Evolutionary conservation across 352 stramenopile species (phyloP), one percentile per base, ranked within the genome.

Genomic region (Phytophthora tentaculata): DNA sequence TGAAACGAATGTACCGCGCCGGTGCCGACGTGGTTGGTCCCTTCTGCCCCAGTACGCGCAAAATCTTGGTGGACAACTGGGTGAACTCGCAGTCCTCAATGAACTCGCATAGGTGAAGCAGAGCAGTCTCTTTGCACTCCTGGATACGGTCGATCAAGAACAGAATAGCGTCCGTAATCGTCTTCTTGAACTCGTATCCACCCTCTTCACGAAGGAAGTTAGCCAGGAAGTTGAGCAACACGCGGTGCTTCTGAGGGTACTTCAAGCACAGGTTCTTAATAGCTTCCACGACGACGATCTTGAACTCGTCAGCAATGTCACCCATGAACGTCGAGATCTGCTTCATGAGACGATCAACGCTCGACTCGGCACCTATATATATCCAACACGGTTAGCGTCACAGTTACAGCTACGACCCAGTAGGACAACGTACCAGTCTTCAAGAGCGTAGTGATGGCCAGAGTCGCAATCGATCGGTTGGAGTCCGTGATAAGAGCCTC

Each of bases 281-380:
- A 26, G 95, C 95, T 29, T 97, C 88, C 24, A 99, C 97, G 22
- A 99, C 94, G 1, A 99, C 97, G 61, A 99, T 98, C 87, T 99
- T 99, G 86, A 99, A 99, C 74, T 99, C 98, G 73, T 99, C 98
- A 0, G 96, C 96, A 60, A 99, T 99, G 73, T 99, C 98, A 8
- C 93, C 96, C 87, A 99, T 98, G 73, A 99, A 99, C 1, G 95
- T 96, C 5, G 94, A 98, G 64, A 99, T 99, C 77, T 99, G 94
- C 73, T 97, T 97, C 84, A 99, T 98, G 19, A 99, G 72, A 29
- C 96, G 89, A 75, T 99, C 97, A 20, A 99, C 94, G 22, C 90
- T 98, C 20, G 93, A 97, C 61, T 99, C 97, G 26, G 88, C 96
- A 71, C 97, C 83, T 89, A 10, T 17, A 56, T 26, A 56, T 9